Percentiles rank a stretch among this genome's conserved stretches.
Evolutionary conservation across 176 grass and related monocot genomes (phyloP).

Genomic region (Sorghum bicolor): DNA sequence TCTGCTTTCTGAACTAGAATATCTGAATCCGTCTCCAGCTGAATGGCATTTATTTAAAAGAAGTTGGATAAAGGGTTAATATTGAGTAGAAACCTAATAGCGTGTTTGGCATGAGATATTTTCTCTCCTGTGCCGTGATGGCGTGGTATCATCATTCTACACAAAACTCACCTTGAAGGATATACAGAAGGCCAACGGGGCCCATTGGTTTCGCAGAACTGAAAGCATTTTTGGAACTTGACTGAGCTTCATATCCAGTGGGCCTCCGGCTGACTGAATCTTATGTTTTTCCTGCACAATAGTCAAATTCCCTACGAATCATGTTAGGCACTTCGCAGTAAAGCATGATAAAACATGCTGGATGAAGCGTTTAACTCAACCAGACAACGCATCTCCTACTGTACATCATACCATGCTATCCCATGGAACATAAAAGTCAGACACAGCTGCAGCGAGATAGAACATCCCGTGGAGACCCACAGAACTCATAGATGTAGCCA

Average conservation of each 20-base stretch:
- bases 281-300: constrained; percentile 81
- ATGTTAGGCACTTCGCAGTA: not conserved
- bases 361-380: not conserved
- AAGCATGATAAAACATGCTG: not conserved
- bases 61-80: not conserved
- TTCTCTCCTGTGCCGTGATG: not conserved
- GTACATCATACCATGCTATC: constrained; percentile 71
- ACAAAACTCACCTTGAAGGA: constrained; percentile 78
- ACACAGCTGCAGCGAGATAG: constrained; percentile 89
- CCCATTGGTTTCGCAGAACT: constrained; percentile 66
- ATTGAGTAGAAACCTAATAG: not conserved
- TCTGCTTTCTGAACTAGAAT: constrained; percentile 74
- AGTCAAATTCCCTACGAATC: not conserved
- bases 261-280: constrained; percentile 83
- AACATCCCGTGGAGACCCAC: constrained; percentile 64
- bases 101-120: not conserved
- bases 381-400: not conserved
- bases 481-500: constrained; percentile 66
- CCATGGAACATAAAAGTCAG: constrained; percentile 95
- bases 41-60: not conserved
- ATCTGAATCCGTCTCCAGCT: constrained; percentile 89
- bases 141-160: not conserved
- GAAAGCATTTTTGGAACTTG: constrained; percentile 92
- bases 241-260: constrained; percentile 73
- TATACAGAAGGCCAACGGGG: constrained; percentile 69